A percentile compares a stretch with the other conserved stretches of the same genome.
Conservation (phyloP, 2,329 filamentous ascomycete genomes). For the Microdochium paspali region DNA sequence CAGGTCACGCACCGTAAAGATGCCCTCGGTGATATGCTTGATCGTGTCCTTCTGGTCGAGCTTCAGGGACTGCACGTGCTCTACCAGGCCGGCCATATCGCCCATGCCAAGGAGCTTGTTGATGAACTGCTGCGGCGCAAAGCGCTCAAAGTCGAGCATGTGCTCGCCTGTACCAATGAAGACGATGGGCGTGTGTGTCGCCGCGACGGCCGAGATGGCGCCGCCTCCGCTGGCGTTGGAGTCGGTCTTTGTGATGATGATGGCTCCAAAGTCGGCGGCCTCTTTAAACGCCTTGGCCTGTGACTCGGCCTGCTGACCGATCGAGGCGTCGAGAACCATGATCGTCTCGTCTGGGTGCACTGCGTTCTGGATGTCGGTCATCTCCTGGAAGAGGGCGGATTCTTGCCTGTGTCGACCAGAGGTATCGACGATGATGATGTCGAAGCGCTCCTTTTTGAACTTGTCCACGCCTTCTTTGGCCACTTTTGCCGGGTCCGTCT, state of each 20-base stretch:
- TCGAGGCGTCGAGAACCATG: slow-evolving; percentile 94
- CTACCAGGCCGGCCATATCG: slow-evolving; percentile 87
- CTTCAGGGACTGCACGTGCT: slow-evolving; percentile 93
- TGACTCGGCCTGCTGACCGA: slow-evolving; percentile 90
- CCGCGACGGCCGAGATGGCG: slow-evolving; percentile 93
- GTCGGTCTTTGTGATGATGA: slow-evolving; percentile 98
- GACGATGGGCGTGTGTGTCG: slow-evolving; percentile 92
- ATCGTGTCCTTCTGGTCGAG: slow-evolving; percentile 98
- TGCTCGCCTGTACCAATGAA: slow-evolving; percentile 98
- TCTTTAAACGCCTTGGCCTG: slow-evolving; percentile 97
- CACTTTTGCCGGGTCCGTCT: slow-evolving; percentile 90
- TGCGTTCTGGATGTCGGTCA: slow-evolving; percentile 90
- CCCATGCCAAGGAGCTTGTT: slow-evolving; percentile 95
- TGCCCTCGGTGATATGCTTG: slow-evolving; percentile 95
- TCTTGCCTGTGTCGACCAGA: slow-evolving; percentile 93
- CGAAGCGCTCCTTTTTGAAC: slow-evolving; percentile 97
- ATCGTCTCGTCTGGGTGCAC: slow-evolving; percentile 93
- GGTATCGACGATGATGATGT: slow-evolving; percentile 97
- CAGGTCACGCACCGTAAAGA: slow-evolving; percentile 90
- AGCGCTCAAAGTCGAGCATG: slow-evolving; percentile 88
- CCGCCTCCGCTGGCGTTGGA: slow-evolving; percentile 92
- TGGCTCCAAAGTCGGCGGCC: slow-evolving; percentile 91
- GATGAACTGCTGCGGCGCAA: slow-evolving; percentile 87
- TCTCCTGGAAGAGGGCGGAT: slow-evolving; percentile 89
- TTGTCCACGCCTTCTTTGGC: slow-evolving; percentile 94